phyloP scores from a whole-genome alignment of 2,329 filamentous ascomycete species.

The Endoconidiophora polonica region DNA sequence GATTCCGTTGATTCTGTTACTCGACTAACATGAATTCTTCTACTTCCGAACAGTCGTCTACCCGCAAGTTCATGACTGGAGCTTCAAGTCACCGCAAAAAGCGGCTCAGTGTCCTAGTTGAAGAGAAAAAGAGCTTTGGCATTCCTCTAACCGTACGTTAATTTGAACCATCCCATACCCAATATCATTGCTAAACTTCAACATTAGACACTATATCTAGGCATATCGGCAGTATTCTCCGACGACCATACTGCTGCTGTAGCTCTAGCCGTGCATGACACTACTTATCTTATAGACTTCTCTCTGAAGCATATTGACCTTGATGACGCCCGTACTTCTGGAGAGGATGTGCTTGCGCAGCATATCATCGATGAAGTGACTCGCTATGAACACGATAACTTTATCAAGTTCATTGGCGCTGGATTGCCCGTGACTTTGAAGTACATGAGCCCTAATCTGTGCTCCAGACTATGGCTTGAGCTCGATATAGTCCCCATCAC shows the following conservation, averaged over 20 bases:
- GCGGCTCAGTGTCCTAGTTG: conserved; percentile 28
- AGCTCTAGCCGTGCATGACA: conserved; percentile 55
- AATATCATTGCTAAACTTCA: background rate
- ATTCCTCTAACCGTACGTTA: conserved; percentile 29
- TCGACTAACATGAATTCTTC: conserved; percentile 1
- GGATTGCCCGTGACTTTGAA: conserved; percentile 48
- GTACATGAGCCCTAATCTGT: conserved; percentile 45
- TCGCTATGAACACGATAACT: conserved; percentile 45
- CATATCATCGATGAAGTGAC: conserved; percentile 40
- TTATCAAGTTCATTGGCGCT: conserved; percentile 58
- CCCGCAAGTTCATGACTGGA: conserved; percentile 28
- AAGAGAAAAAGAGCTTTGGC: conserved; percentile 27
- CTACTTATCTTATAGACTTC: conserved; percentile 59
- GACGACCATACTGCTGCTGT: conserved; percentile 38
- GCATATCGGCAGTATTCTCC: conserved; percentile 39
- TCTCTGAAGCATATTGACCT: conserved; percentile 41
- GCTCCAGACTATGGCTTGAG: conserved; percentile 57
- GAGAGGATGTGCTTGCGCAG: conserved; percentile 36
- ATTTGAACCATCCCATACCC: background rate
- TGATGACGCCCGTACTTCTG: conserved; percentile 23
- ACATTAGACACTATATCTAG: conserved; percentile 40
- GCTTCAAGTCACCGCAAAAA: conserved; percentile 30
- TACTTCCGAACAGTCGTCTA: background rate
- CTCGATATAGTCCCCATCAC: conserved; percentile 61
- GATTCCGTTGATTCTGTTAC: background rate